A percentile compares a stretch with the other conserved stretches of the same genome.
phyloP scores from a whole-genome alignment of 1,284 basidiomycete species.

The Boletus mariae region DNA sequence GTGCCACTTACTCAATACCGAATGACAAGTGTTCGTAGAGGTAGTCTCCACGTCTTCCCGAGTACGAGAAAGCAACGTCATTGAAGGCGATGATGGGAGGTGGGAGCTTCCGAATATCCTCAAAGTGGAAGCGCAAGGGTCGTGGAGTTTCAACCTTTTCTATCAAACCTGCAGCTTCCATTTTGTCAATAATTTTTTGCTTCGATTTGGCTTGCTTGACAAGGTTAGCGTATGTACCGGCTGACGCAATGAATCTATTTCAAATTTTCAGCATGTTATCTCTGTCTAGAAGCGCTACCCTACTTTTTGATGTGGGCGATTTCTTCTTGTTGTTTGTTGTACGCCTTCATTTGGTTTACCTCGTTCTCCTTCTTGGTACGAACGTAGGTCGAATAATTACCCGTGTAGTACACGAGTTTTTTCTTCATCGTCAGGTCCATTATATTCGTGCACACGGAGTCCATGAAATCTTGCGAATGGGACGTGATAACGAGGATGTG shows the following conservation, averaged over 20 bases:
- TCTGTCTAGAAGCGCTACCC: conserved; percentile 21
- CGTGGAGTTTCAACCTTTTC: conserved; percentile 81
- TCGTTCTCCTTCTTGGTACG: conserved; percentile 97
- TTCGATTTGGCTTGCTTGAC: conserved; percentile 99
- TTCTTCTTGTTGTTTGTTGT: conserved; percentile 97
- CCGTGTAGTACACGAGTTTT: conserved; percentile 89
- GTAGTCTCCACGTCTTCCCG: conserved; percentile 83
- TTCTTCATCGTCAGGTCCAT: conserved; percentile 93
- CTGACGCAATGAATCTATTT: conserved; percentile 89
- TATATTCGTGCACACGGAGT: conserved; percentile 94
- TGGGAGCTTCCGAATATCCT: conserved; percentile 90
- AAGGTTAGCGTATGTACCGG: conserved; percentile 98
- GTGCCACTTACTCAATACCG: conserved; percentile 84
- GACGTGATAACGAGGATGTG: conserved; percentile 96
- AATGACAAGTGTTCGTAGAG: conserved; percentile 88
- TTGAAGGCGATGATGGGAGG: conserved; percentile 97
- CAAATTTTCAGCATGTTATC: conserved; percentile 10
- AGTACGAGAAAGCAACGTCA: conserved; percentile 93
- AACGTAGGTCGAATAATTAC: conserved; percentile 97
- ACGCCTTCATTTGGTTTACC: conserved; percentile 99
- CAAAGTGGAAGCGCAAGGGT: conserved; percentile 90
- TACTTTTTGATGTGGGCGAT: conserved; percentile 97
- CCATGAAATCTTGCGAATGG: conserved; percentile 99
- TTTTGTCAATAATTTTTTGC: conserved; percentile 99
- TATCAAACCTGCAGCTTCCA: conserved; percentile 98